Conservation (phyloP, 192 early-diverging fungal genomes). For the Backusella macrospora region DNA sequence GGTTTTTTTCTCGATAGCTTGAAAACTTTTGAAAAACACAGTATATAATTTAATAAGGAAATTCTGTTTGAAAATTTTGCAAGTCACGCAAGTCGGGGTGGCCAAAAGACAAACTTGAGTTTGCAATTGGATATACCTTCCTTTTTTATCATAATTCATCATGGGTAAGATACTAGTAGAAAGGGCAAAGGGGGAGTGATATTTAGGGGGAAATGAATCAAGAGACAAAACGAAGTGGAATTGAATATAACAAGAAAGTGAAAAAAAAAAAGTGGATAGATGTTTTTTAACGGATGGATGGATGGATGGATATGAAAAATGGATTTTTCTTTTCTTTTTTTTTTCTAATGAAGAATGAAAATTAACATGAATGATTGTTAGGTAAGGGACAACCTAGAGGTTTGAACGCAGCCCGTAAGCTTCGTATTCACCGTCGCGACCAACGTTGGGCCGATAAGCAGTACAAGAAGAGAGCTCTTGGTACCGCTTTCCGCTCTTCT, state of each 20-base stretch:
- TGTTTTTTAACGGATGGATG: slow-evolving; percentile 2
- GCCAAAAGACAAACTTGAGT: slow-evolving; percentile 22
- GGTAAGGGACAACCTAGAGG: slow-evolving; percentile 92
- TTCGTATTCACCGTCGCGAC: slow-evolving; percentile 95
- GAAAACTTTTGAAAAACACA: no score
- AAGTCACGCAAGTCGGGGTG: slow-evolving; percentile 5
- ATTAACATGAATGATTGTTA: slow-evolving; percentile 5
- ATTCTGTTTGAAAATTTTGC: neutral
- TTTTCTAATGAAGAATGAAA: no score
- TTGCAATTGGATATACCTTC: slow-evolving; percentile 25
- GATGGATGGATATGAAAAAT: slow-evolving; percentile 17
- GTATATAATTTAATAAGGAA: neutral
- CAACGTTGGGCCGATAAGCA: slow-evolving; percentile 94
- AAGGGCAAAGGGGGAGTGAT: neutral
- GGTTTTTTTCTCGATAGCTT: no score
- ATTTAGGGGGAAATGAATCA: neutral
- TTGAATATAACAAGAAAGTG: no score
- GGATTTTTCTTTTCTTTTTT: no score
- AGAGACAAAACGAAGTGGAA: neutral
- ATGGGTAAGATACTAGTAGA: slow-evolving; percentile 26
- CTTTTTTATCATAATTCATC: slow-evolving; percentile 33
- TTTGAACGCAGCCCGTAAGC: slow-evolving; percentile 96
- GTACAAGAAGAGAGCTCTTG: slow-evolving; percentile 98
- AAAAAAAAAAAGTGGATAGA: neutral
- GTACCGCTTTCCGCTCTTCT: slow-evolving; percentile 97